phyloP scores from a whole-genome alignment of 225 moss, liverwort and hornwort genomes.

The Climacium dendroides region DNA sequence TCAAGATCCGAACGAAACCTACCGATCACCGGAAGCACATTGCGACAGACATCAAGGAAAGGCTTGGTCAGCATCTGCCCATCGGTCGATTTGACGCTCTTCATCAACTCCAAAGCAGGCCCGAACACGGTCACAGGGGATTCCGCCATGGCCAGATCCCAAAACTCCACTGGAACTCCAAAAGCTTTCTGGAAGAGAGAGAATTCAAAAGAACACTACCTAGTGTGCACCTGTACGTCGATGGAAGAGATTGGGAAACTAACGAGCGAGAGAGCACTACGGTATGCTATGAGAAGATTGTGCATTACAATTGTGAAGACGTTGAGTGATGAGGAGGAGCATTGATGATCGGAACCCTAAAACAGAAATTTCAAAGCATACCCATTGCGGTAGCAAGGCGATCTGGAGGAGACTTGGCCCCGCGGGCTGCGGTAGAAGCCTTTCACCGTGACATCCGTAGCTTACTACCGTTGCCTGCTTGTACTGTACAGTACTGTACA shows the following conservation, averaged over 20 bases:
- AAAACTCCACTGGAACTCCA: background rate
- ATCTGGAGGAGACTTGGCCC: background rate
- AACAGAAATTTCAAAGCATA: background rate
- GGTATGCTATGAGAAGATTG: background rate
- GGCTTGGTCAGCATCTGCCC: conserved; percentile 64
- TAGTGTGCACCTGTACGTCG: background rate
- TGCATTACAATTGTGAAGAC: background rate
- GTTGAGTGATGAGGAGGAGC: background rate
- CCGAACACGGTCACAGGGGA: conserved; percentile 55
- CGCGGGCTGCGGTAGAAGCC: background rate
- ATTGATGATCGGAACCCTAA: background rate
- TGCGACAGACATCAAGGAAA: conserved; percentile 82
- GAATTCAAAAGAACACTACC: background rate
- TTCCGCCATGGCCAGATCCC: conserved; percentile 18
- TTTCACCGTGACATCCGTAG: background rate
- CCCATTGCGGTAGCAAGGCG: background rate
- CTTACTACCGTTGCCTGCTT: background rate
- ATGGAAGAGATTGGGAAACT: background rate
- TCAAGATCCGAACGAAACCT: background rate
- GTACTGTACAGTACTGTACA: no score
- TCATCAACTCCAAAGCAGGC: conserved; percentile 69
- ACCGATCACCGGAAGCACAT: conserved; percentile 89
- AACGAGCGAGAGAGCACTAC: background rate
- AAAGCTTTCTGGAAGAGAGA: background rate
- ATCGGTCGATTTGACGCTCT: conserved; percentile 47